These are phyloP conservation scores for Nothomitra cinnamomea DNA, from an alignment of 2,329 filamentous ascomycete species.

Conservation along the genomic window DNA sequence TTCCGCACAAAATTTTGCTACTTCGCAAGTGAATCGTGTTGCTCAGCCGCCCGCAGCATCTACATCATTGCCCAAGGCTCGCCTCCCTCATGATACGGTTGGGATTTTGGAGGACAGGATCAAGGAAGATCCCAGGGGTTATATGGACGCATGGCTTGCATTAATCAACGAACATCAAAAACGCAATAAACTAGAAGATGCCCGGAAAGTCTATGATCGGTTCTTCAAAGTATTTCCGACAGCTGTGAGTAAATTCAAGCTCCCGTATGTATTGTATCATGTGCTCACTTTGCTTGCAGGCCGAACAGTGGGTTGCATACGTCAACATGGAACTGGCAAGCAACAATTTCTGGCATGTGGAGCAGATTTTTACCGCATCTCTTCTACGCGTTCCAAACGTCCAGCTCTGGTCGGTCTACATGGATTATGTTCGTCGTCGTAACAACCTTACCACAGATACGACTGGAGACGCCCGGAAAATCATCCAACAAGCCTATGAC, in stretches of 20 bases:
- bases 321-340: slow-evolving; percentile 77
- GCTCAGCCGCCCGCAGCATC: neutral
- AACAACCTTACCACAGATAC: slow-evolving; percentile 75
- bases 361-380: slow-evolving; percentile 67
- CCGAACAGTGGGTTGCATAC: slow-evolving; percentile 80
- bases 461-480: slow-evolving; percentile 56
- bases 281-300: slow-evolving; percentile 37
- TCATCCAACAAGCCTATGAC: slow-evolving; percentile 76
- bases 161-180: slow-evolving; percentile 73
- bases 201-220: slow-evolving; percentile 63
- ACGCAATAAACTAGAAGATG: slow-evolving; percentile 66
- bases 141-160: slow-evolving; percentile 78
- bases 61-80: slow-evolving; percentile 23
- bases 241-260: slow-evolving; percentile 47
- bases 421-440: slow-evolving; percentile 84
- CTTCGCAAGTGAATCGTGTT: slow-evolving; percentile 8
- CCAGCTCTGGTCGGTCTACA: slow-evolving; percentile 78
- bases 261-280: slow-evolving; percentile 5
- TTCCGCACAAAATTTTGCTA: slow-evolving; percentile 8
- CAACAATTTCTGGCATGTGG: slow-evolving; percentile 65
- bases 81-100: slow-evolving; percentile 55
- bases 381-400: slow-evolving; percentile 68
- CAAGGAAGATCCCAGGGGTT: slow-evolving; percentile 79
- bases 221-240: slow-evolving; percentile 82
- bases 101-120: slow-evolving; percentile 79